Evolutionary conservation across 2,329 filamentous ascomycete species (phyloP).

Genomic region (Fusarium avenaceum): DNA sequence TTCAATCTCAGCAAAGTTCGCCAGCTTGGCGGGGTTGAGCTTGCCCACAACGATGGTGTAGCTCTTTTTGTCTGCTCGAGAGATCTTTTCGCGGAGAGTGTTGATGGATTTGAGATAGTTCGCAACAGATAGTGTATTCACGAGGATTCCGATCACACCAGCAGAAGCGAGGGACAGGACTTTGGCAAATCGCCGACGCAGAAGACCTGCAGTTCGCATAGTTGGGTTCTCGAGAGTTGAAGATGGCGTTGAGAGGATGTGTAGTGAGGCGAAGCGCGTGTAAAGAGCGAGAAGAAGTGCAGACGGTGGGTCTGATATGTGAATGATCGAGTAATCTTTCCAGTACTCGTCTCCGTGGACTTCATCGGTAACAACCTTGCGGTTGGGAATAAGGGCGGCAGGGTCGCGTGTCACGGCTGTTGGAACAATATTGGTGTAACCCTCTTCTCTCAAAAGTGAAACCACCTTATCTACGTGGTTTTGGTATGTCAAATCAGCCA

Average conservation of each 20-base stretch:
- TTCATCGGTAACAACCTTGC: constrained; percentile 70
- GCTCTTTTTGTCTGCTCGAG: constrained; percentile 87
- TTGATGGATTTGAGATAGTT: constrained; percentile 89
- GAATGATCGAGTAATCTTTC: constrained; percentile 81
- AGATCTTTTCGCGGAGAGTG: constrained; percentile 79
- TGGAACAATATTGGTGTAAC: constrained; percentile 78
- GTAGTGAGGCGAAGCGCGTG: constrained; percentile 81
- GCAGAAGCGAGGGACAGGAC: constrained; percentile 84
- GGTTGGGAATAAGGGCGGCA: constrained; percentile 85
- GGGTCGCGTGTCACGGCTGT: constrained; percentile 84
- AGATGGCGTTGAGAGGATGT: constrained; percentile 79
- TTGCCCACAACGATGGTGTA: constrained; percentile 98
- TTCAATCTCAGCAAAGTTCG: constrained; percentile 95
- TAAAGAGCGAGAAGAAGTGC: constrained; percentile 89
- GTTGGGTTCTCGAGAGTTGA: constrained; percentile 63
- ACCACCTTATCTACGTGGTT: constrained; percentile 76
- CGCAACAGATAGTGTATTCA: constrained; percentile 93
- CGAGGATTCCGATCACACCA: constrained; percentile 90
- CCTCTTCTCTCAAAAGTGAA: constrained; percentile 66
- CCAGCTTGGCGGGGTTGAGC: constrained; percentile 93
- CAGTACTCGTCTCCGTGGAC: constrained; percentile 62
- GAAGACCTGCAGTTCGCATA: constrained; percentile 64
- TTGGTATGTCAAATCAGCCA: constrained; percentile 91
- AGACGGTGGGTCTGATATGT: constrained; percentile 84
- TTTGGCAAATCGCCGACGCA: constrained; percentile 90